These are phyloP conservation scores for Cucurbita pepo DNA, from an alignment of 306 rosid genomes.

Conservation along the genomic window DNA sequence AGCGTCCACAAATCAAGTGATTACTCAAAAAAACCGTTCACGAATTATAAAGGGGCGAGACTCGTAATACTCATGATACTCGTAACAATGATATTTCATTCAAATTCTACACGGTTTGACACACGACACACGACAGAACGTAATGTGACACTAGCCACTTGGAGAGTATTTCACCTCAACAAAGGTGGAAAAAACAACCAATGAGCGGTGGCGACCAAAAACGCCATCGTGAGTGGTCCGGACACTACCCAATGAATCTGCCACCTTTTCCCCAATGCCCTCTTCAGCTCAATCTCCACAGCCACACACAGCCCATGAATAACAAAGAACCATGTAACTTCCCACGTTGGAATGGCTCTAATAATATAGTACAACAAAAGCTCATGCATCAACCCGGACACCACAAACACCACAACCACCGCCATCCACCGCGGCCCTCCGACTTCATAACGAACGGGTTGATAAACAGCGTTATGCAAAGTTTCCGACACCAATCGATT, in stretches of 20 bases:
- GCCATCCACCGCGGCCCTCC: constrained; percentile 1
- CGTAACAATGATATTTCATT: too few species aligned
- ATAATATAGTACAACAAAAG: constrained; percentile 8
- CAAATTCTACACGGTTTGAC: too few species aligned
- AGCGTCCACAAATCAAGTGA: too few species aligned
- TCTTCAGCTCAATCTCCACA: constrained; percentile 9
- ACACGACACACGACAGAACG: too few species aligned
- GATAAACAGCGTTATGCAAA: constrained; percentile 9
- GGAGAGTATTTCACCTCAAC: neutral
- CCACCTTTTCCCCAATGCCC: neutral
- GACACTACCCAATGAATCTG: constrained; percentile 7
- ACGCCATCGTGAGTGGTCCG: neutral
- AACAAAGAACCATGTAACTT: constrained; percentile 12
- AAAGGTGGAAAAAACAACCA: constrained; percentile 19
- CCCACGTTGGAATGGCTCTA: constrained; percentile 17
- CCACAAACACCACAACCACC: neutral
- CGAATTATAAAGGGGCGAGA: too few species aligned
- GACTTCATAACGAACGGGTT: constrained; percentile 5
- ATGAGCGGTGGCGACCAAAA: neutral
- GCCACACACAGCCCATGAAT: constrained; percentile 21
- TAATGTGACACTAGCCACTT: too few species aligned
- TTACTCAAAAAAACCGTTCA: too few species aligned
- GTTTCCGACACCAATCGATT: constrained; percentile 10
- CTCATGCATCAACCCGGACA: constrained; percentile 23
- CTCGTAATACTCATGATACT: too few species aligned